Evolutionary conservation across 352 stramenopile species (phyloP), one percentile per base, ranked within the genome.

Genomic region (Plasmopara muralis): DNA sequence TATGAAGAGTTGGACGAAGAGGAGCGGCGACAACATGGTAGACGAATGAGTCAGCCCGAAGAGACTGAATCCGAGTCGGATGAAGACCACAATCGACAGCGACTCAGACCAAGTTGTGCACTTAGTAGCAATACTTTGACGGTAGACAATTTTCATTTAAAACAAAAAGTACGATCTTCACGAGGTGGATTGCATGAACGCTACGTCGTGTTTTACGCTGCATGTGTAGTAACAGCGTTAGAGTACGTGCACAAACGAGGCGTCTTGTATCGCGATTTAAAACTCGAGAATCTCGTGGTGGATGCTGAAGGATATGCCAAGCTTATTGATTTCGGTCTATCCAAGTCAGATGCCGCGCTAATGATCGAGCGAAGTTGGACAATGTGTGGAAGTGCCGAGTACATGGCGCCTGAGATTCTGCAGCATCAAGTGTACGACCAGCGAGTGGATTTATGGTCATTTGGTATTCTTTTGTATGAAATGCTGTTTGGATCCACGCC

Each of bases 171-270:
- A 8, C 50, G 49, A 0, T 70, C 57, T 14, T 47, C 50, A 0
- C 60, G 74, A n/a, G 73, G 77, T 10, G 77, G 74, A 14, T 95
- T 98, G 25, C 60, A 77, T 9, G 95, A 98, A 74, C 55, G 64
- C 13, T 74, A 89, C 52, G 87, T 83, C 2, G 75, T 74, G 9
- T 99, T 99, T 69, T 99, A 98, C 68, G 76, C 89, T 1, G 93
- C 93, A 0, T 95, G 98, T 65, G 87, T 98, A 29, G 75, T 93
- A 16, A 68, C 90, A 5, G 94, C 95, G 9, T 87, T 99, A 30
- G 77, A 96, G 40, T 86, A 83, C 63, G 35, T 93, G 42, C 81
- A 91, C 53, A 53, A 48, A 13, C 48, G 55, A 53, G 60, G 73
- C 28, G 57, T 91, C 40, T 60, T 89, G 39, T 95, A 93, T 65